A percentile compares a stretch with the other conserved stretches of the same genome.
These are phyloP conservation scores for Simmondsia chinensis DNA, from an alignment of 148 eudicot genomes.

Conservation along the genomic window DNA sequence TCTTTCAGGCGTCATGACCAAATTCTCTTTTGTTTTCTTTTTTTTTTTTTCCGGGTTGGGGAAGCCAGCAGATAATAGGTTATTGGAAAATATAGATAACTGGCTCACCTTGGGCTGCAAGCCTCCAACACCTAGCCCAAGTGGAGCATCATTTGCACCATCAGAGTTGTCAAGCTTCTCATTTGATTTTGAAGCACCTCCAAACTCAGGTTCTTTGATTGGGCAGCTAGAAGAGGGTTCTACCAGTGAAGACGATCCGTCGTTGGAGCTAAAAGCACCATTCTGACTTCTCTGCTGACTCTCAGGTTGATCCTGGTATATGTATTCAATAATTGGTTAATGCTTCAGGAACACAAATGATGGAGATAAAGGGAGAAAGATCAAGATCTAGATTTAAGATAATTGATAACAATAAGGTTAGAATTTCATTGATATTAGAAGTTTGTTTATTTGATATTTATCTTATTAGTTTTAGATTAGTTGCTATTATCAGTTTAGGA, in stretches of 20 bases:
- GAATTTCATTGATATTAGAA: no score
- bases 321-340: not conserved
- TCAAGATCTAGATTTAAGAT: not conserved
- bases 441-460: no score
- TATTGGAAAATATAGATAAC: not conserved
- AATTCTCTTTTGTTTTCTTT: no score
- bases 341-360: no score
- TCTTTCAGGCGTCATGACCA: no score
- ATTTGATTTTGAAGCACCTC: conserved; percentile 16
- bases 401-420: no score
- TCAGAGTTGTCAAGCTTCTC: conserved; percentile 23
- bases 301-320: conserved; percentile 21
- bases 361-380: no score
- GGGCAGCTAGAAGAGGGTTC: conserved; percentile 21
- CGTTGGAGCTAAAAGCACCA: conserved; percentile 12
- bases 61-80: conserved; percentile 4
- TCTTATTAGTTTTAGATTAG: no score
- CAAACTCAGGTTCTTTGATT: conserved; percentile 14
- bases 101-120: conserved; percentile 75
- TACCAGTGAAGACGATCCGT: conserved; percentile 17
- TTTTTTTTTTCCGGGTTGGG: no score
- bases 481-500: no score
- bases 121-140: conserved; percentile 85
- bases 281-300: conserved; percentile 6
- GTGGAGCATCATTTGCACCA: conserved; percentile 47